phyloP scores from a whole-genome alignment of 257 asterid genomes.

The Verbena officinalis region DNA sequence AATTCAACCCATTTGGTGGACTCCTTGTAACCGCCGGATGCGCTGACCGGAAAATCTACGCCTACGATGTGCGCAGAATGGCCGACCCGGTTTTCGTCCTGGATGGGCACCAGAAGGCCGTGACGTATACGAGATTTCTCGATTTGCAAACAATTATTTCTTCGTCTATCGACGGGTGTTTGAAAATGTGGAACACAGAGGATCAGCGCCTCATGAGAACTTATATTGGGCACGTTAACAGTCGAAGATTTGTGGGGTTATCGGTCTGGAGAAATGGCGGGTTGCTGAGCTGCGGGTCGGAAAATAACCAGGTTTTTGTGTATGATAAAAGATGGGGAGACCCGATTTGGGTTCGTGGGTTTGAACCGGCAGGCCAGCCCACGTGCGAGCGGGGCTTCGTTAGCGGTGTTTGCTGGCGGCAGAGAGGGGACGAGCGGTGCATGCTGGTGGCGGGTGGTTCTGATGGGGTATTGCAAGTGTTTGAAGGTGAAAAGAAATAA shows the following conservation, averaged over 20 bases:
- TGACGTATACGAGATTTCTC: conserved; percentile 58
- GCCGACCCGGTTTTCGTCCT: conserved; percentile 53
- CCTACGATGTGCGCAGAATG: conserved; percentile 60
- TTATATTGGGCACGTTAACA: conserved; percentile 73
- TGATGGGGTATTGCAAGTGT: conserved; percentile 77
- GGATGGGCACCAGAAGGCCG: conserved; percentile 73
- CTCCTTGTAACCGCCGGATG: conserved; percentile 60
- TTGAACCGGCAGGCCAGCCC: conserved; percentile 35
- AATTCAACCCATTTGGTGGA: conserved; percentile 71
- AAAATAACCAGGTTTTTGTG: conserved; percentile 68
- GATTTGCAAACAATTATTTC: conserved; percentile 57
- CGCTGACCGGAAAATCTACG: conserved; percentile 64
- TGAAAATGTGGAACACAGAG: conserved; percentile 69
- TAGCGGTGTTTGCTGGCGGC: conserved; percentile 88
- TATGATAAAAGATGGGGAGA: conserved; percentile 85
- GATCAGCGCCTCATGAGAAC: conserved; percentile 45
- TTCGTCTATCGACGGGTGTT: conserved; percentile 67
- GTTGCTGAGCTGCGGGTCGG: conserved; percentile 84
- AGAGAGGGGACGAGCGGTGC: conserved; percentile 62
- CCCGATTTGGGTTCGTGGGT: conserved; percentile 73
- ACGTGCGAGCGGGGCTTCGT: conserved; percentile 43
- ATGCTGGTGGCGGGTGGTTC: conserved; percentile 86
- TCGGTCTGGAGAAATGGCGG: conserved; percentile 84
- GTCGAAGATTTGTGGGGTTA: conserved; percentile 74
- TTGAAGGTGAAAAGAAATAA: conserved; percentile 46